These are phyloP conservation scores for Fusarium brachygibbosum DNA, from an alignment of 2,329 filamentous ascomycete genomes.

Conservation along the genomic window DNA sequence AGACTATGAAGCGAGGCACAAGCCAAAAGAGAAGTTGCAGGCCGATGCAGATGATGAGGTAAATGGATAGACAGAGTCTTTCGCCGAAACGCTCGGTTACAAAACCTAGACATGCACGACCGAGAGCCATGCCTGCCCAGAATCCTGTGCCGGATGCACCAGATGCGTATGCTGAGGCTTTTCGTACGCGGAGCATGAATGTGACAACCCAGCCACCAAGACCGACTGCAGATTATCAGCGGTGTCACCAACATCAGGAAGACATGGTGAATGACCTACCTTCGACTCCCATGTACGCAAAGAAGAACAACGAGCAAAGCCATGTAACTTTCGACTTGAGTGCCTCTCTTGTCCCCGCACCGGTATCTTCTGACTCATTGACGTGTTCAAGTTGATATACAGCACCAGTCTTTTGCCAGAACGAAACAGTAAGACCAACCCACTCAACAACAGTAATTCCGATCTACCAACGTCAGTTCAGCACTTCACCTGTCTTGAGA, in stretches of 20 bases:
- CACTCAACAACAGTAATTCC: slow-evolving; percentile 69
- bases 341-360: slow-evolving; percentile 55
- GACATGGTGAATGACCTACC: too few relatives aligned
- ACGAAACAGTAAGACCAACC: slow-evolving; percentile 62
- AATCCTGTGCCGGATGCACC: slow-evolving; percentile 81
- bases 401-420: slow-evolving; percentile 71
- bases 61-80: slow-evolving; percentile 69
- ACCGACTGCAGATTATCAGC: slow-evolving; percentile 61
- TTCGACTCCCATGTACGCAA: slow-evolving; percentile 80
- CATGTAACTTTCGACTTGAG: slow-evolving; percentile 70
- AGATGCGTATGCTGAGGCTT: slow-evolving; percentile 74
- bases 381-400: slow-evolving; percentile 63
- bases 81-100: slow-evolving; percentile 78
- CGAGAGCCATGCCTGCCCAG: slow-evolving; percentile 82
- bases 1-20: slow-evolving; percentile 71
- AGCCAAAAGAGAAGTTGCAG: slow-evolving; percentile 71
- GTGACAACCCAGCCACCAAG: slow-evolving; percentile 84
- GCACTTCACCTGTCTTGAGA: slow-evolving; percentile 11
- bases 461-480: slow-evolving; percentile 45
- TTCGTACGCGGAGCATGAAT: slow-evolving; percentile 80
- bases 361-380: slow-evolving; percentile 29
- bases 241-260: too few relatives aligned
- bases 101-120: slow-evolving; percentile 76
- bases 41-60: slow-evolving; percentile 71
- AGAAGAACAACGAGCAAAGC: slow-evolving; percentile 76